Conservation (phyloP, 2,329 filamentous ascomycete species). For the Diaporthe sp. region DNA sequence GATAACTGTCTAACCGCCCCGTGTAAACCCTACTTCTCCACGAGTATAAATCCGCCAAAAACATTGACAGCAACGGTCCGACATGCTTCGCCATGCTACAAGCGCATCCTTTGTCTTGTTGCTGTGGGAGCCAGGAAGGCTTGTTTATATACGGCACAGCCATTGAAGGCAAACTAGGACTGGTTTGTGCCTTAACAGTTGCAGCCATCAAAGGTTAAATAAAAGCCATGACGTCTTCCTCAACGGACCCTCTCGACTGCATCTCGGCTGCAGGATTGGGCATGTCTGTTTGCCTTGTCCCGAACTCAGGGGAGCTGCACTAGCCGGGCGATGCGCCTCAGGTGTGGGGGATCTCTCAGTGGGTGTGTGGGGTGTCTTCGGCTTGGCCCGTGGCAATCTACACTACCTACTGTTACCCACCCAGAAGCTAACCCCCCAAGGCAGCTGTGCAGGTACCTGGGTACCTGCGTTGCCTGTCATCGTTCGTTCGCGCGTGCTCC, state of each 20-base stretch:
- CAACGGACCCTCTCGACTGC: slow-evolving; percentile 19
- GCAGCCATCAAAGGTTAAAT: neutral
- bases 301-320: slow-evolving; percentile 12
- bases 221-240: slow-evolving; percentile 11
- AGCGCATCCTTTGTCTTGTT: neutral
- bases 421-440: slow-evolving; percentile 1
- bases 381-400: slow-evolving; percentile 21
- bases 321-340: slow-evolving; percentile 14
- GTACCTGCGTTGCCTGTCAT: neutral
- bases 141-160: neutral
- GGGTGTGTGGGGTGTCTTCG: slow-evolving; percentile 16
- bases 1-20: neutral
- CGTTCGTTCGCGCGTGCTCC: neutral
- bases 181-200: neutral
- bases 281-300: slow-evolving; percentile 7
- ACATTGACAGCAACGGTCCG: neutral
- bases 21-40: neutral
- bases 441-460: neutral
- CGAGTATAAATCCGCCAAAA: neutral
- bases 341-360: slow-evolving; percentile 24
- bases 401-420: slow-evolving; percentile 11
- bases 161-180: neutral
- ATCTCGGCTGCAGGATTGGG: slow-evolving; percentile 20
- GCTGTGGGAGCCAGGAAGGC: neutral
- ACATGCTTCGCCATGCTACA: neutral